A percentile compares a stretch with the other conserved stretches of the same genome.
phyloP scores from a whole-genome alignment of 192 early-diverging fungal genomes.

The Coemansia sp. region DNA sequence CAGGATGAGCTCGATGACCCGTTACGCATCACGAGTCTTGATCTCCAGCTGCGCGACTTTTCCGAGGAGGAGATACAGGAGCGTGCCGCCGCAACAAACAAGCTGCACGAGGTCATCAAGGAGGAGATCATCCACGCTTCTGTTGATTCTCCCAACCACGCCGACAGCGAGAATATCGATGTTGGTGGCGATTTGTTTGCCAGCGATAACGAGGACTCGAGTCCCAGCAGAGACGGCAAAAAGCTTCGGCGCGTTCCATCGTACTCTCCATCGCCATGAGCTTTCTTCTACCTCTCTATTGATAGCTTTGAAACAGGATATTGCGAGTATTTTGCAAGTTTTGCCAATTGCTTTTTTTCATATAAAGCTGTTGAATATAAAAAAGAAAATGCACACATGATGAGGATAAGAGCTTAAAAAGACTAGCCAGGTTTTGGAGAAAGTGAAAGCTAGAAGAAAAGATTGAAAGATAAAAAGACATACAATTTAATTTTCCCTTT shows the following conservation, averaged over 20 bases:
- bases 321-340: too few relatives aligned
- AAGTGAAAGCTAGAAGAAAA: too few relatives aligned
- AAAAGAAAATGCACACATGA: too few relatives aligned
- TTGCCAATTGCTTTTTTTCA: too few relatives aligned
- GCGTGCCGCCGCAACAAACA: conserved; percentile 22
- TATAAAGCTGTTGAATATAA: too few relatives aligned
- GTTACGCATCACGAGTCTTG: conserved; percentile 25
- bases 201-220: conserved; percentile 9
- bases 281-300: too few relatives aligned
- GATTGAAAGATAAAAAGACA: too few relatives aligned
- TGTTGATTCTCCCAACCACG: conserved; percentile 7
- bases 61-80: conserved; percentile 42
- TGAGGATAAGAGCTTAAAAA: too few relatives aligned
- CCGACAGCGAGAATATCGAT: conserved; percentile 31
- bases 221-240: not conserved
- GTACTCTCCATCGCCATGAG: conserved; percentile 24
- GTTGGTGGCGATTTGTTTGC: conserved; percentile 27
- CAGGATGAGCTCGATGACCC: conserved; percentile 27
- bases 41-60: conserved; percentile 43
- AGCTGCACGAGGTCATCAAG: conserved; percentile 23
- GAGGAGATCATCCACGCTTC: conserved; percentile 29
- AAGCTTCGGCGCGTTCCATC: conserved; percentile 22
- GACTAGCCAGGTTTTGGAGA: too few relatives aligned
- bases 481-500: too few relatives aligned
- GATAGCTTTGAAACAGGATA: too few relatives aligned